phyloP scores from a whole-genome alignment of 257 asterid species.

The Plantago major region DNA sequence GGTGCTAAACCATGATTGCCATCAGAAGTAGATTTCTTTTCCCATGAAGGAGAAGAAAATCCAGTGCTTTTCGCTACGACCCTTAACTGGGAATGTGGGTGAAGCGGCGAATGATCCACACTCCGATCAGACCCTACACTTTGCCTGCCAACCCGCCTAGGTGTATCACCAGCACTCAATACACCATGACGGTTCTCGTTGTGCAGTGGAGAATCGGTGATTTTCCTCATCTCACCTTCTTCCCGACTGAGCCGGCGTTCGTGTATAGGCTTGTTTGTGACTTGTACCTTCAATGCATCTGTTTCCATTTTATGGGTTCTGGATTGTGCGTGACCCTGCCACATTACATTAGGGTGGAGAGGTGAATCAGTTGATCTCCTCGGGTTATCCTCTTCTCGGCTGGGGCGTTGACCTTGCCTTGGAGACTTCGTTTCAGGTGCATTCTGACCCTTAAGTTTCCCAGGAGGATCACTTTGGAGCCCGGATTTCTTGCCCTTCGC shows the following conservation, averaged over 20 bases:
- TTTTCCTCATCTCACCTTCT: conserved; percentile 49
- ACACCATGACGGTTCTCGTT: conserved; percentile 46
- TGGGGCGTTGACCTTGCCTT: conserved; percentile 28
- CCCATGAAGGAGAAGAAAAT: conserved; percentile 87
- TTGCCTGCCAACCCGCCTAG: conserved; percentile 49
- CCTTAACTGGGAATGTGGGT: conserved; percentile 54
- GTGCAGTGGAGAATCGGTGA: conserved; percentile 47
- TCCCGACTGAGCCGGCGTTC: conserved; percentile 44
- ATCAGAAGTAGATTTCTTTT: conserved; percentile 56
- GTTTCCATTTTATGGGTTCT: conserved; percentile 32
- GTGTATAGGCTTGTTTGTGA: conserved; percentile 37
- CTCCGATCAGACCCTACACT: conserved; percentile 62
- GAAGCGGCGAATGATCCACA: conserved; percentile 67
- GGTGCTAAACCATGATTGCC: conserved; percentile 61
- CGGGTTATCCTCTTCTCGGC: conserved; percentile 39
- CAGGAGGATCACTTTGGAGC: conserved; percentile 45
- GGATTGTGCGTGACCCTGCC: conserved; percentile 23
- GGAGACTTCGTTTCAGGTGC: conserved; percentile 30
- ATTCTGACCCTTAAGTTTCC: conserved; percentile 31
- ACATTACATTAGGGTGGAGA: conserved; percentile 27
- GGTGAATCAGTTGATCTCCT: conserved; percentile 37
- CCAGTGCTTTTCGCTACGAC: conserved; percentile 48
- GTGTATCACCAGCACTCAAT: conserved; percentile 53
- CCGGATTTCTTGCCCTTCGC: conserved; percentile 45
- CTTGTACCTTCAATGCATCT: conserved; percentile 39